Evolutionary conservation across 177 flowering plant species (phyloP), one percentile per base, ranked within the genome.

Genomic region (Tripterygium wilfordii): DNA sequence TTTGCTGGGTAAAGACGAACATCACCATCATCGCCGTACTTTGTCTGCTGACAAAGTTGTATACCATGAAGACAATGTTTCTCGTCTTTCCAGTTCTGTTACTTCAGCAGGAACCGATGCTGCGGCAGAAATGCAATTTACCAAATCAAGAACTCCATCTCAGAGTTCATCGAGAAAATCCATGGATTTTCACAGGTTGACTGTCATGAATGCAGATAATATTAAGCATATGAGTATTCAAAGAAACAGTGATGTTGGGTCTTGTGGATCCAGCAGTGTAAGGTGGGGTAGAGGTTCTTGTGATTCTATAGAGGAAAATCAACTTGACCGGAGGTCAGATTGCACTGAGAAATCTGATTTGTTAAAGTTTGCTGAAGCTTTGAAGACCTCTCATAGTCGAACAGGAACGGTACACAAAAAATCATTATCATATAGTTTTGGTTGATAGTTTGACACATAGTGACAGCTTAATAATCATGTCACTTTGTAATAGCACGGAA

Each of bases 331-430:
- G 12, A 60, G 56, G n/a, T 37, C 36, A 0, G 59, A 59, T 27
- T 21, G 59, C 10, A 10, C n/a, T 22, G 65, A 62, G 40, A 77
- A 72, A 66, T 42, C 63, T 10, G 78, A 82, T 25, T 45, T 88
- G 71, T 53, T 54, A 49, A 84, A 87, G 61, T 78, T 69, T 57
- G 96, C 96, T 2, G 70, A 67, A 47, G 89, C 49, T 49, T 30
- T 55, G 30, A 36, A 26, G 36, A n/a, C n/a, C 26, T 14, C 37
- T 5, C 27, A 18, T 3, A 26, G 31, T 3, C 22, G 21, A 17
- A 42, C 8, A 10, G n/a, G 15, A 4, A 52, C 10, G 40, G 1
- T 2, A 2, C 48, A 41, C 40, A 52, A 23, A 35, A 52, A 42
- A 24, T 14, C 56, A 31, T 30, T 31, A 52, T 52, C 56, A 3